Evolutionary conservation across 371 early-diverging fungal species (phyloP).

Genomic region (Mucor racemosus): DNA sequence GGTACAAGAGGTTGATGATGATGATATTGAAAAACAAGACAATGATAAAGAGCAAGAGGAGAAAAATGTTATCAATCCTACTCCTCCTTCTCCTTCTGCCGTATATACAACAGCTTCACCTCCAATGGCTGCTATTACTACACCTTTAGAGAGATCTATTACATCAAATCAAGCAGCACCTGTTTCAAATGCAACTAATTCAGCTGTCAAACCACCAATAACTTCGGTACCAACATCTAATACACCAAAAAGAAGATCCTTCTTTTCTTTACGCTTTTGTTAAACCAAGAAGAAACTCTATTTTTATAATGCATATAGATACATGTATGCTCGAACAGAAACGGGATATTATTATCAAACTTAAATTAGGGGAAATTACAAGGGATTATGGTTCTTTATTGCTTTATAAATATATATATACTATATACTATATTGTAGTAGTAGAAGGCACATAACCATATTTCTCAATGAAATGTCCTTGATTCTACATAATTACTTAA

Average conservation of each 20-base stretch:
- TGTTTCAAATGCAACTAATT: not conserved
- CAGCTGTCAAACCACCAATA: not conserved
- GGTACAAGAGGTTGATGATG: not conserved
- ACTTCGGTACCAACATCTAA: not conserved
- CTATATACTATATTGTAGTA: no score
- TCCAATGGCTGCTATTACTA: not conserved
- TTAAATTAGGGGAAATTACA: not conserved
- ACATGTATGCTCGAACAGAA: not conserved
- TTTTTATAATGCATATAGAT: not conserved
- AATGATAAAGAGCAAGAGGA: not conserved
- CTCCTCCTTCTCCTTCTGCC: not conserved
- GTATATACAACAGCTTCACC: constrained; percentile 2
- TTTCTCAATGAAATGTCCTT: not conserved
- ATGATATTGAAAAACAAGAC: not conserved
- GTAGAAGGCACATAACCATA: no score
- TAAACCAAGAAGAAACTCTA: constrained; percentile 8
- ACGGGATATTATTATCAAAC: not conserved
- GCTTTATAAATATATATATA: no score
- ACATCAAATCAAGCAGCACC: not conserved
- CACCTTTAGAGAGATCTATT: not conserved
- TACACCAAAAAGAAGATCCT: constrained; percentile 22
- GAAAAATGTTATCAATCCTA: not conserved
- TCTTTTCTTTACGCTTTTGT: constrained; percentile 26
- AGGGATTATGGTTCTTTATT: not conserved
- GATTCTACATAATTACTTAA: not conserved